Conservation (phyloP, 768 basidiomycete genomes). For the Steccherinum ochraceum region DNA sequence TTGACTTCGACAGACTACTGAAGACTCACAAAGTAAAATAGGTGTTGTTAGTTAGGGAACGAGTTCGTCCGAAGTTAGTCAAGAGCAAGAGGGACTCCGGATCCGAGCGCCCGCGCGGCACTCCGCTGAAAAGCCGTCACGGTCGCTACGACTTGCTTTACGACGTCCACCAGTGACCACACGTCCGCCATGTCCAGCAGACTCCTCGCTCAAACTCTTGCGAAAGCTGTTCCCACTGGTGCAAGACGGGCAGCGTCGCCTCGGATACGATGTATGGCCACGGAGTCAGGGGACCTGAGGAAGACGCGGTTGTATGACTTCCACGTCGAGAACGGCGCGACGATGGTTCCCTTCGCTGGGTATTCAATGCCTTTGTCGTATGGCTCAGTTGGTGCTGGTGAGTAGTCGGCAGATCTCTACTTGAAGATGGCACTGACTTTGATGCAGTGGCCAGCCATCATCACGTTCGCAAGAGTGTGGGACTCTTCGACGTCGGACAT, state of each 20-base stretch:
- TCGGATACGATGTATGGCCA: background rate
- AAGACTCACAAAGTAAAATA: too few relatives aligned
- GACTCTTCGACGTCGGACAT: conserved; percentile 96
- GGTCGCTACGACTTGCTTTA: too few relatives aligned
- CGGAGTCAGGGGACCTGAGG: conserved; percentile 28
- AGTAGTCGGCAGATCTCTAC: conserved; percentile 15
- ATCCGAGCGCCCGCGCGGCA: too few relatives aligned
- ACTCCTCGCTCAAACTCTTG: background rate
- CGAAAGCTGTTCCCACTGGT: background rate
- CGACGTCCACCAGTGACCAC: too few relatives aligned
- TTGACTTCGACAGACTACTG: too few relatives aligned
- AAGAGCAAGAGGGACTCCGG: too few relatives aligned
- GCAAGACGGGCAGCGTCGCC: background rate
- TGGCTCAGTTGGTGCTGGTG: conserved; percentile 74
- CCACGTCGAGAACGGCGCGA: conserved; percentile 75
- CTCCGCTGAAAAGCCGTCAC: too few relatives aligned
- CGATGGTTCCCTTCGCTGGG: conserved; percentile 96
- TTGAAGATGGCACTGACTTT: conserved; percentile 6
- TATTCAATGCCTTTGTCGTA: conserved; percentile 93
- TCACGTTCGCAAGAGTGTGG: conserved; percentile 75
- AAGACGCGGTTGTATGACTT: conserved; percentile 86
- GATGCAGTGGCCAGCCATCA: conserved; percentile 79
- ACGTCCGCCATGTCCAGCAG: background rate
- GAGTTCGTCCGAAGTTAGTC: too few relatives aligned
- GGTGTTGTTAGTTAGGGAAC: too few relatives aligned